Conservation (phyloP, 139 green algal species). For the Zygnema cylindricum region DNA sequence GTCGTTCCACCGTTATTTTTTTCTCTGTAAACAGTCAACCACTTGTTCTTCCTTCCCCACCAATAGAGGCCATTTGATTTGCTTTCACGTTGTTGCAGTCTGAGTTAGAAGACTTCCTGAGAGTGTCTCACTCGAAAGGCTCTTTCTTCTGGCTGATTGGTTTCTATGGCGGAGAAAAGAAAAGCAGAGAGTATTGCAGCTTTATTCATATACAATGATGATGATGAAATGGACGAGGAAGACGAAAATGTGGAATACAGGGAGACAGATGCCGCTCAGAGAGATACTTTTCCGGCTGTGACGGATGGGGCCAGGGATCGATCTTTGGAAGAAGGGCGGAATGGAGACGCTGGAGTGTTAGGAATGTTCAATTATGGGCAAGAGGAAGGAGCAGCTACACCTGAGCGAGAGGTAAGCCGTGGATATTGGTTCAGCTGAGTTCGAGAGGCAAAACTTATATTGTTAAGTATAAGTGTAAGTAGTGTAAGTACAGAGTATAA, state of each 20-base stretch:
- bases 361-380: neutral
- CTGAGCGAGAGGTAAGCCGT: neutral
- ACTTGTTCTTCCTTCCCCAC: too few relatives aligned
- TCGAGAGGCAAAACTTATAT: too few relatives aligned
- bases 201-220: neutral
- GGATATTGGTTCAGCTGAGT: too few relatives aligned
- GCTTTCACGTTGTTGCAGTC: too few relatives aligned
- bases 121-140: too few relatives aligned
- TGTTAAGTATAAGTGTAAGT: too few relatives aligned
- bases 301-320: neutral
- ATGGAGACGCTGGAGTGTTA: neutral
- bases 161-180: neutral
- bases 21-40: too few relatives aligned
- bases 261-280: neutral
- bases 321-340: neutral
- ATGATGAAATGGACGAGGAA: neutral
- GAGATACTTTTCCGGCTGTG: neutral
- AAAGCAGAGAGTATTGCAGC: neutral
- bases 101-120: too few relatives aligned
- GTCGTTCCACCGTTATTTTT: too few relatives aligned
- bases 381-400: neutral
- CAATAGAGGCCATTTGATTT: too few relatives aligned
- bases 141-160: too few relatives aligned
- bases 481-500: too few relatives aligned
- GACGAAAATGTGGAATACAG: neutral